Evolutionary conservation across 176 grass and related monocot genomes (phyloP), one percentile per base, ranked within the genome.

Genomic region (Triticum dicoccoides): DNA sequence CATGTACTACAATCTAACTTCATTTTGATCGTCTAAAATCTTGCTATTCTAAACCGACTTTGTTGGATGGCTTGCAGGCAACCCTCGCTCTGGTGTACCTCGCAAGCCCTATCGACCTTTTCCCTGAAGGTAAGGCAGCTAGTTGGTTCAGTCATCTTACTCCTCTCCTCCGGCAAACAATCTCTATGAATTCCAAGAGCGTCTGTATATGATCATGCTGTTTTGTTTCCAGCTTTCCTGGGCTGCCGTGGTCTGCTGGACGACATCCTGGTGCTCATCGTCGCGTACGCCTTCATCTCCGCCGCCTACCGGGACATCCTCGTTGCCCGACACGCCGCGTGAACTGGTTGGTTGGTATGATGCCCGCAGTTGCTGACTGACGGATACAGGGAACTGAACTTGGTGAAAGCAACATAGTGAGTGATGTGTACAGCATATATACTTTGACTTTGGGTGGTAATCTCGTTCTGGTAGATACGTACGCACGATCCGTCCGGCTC

Each of bases 211-310:
- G 24, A 75, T 14, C 2, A 64, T 0, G 32, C 8, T 80, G 5
- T 20, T 82, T 14, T 34, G 17, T 9, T 52, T 82, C 44, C 80
- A 82, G 79, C 25, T 12, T 20, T 82, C 18, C 8, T 80, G 61
- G 61, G 79, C 4, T 82, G 9, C 32, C 82, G 34, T 2, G 52
- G 82, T 44, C 35, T 84, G 69, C 58, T 84, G 24, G 82, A 84
- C 5, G 69, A 84, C 59, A 30, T 64, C 23, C 13, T 84, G 25
- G 29, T 76, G 35, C 45, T 63, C 17, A 30, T 84, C 70, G 3
- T 12, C 10, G 70, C 59, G 20, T 76, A 44, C 15, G 70, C 11
- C 82, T 76, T 33, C 70, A 24, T 84, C 35, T 73, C 4, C 0
- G n/a, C 70, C 4, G 54, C 56, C 54, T 84, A 76, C 70, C 56